Evolutionary conservation across 257 asterid genomes (phyloP), one percentile per base, ranked within the genome.

Genomic region (Nicotiana tomentosiformis): DNA sequence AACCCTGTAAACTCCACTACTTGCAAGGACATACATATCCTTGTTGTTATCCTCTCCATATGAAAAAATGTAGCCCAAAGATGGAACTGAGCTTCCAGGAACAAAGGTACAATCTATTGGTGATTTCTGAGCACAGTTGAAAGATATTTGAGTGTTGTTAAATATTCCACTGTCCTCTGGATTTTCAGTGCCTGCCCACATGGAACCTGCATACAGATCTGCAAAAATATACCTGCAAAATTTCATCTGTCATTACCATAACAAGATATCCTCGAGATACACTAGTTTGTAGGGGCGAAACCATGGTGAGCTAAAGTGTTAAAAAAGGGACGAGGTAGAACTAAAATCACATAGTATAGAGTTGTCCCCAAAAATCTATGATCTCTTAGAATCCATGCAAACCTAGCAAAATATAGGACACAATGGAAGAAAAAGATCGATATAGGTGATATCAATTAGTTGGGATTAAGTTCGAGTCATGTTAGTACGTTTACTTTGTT

Each of bases 31-130:
- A 82, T 87, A 93, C 69, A 92, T 83, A 18, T 95, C 95, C 77
- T 82, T 92, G 5, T 84, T 78, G 85, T 95, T 95, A 57, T 93
- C 99, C 82, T 93, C 97, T 0, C 98, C 97, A 29, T 91, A 92
- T 18, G 98, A 95, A 72, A 92, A 95, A 74, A 95, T 86, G 88
- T 92, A 93, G 66, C 97, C 92, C 89, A 95, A 66, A 30, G 97
- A 86, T 23, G 97, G 98, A 76, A 69, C 61, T 29, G 91, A 74
- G 16, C 84, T 93, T 83, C 90, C 92, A 1, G 96, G 95, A 11
- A 90, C 86, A 46, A 77, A 81, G 60, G 93, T 89, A 87, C 99
- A 95, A 68, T 85, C 86, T 70, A 93, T 55, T 5, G 98, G 99
- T 33, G 98, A 93, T 85, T 89, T 91, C 4, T 20, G 77, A 12